These are phyloP conservation scores for Azolla pinnata DNA, from an alignment of 75 land plant species.

Conservation along the genomic window DNA sequence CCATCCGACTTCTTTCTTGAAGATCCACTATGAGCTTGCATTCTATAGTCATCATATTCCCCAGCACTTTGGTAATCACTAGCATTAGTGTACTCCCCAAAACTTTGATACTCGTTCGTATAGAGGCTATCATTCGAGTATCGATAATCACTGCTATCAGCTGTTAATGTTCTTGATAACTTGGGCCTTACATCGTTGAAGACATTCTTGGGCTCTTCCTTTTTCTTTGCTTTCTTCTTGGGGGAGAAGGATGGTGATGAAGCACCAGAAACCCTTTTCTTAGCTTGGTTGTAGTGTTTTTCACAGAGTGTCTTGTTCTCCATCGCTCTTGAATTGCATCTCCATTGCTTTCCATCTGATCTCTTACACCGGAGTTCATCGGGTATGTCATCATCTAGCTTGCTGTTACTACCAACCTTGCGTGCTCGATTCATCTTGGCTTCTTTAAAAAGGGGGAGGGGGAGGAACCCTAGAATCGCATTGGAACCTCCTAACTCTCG, in stretches of 20 bases:
- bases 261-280: conserved; percentile 33
- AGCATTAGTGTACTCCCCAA: too few species aligned
- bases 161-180: too few species aligned
- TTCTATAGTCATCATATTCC: too few species aligned
- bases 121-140: too few species aligned
- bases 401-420: not conserved
- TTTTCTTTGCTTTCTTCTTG: conserved; percentile 46
- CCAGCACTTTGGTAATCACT: not conserved
- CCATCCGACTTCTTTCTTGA: not conserved
- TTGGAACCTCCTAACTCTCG: too few species aligned
- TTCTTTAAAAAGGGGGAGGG: too few species aligned
- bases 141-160: too few species aligned
- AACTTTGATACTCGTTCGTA: too few species aligned
- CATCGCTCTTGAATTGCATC: conserved; percentile 38
- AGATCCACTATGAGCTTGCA: too few species aligned
- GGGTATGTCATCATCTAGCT: conserved; percentile 16
- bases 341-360: conserved; percentile 60
- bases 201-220: conserved; percentile 7
- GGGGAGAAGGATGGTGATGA: conserved; percentile 45
- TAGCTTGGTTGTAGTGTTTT: conserved; percentile 36
- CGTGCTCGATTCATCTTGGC: conserved; percentile 3
- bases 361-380: conserved; percentile 68
- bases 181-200: too few species aligned
- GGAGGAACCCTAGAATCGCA: too few species aligned
- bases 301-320: conserved; percentile 39